Evolutionary conservation across 192 early-diverging fungal species (phyloP), one percentile per base, ranked within the genome.

Genomic region (Coemansia sp.): DNA sequence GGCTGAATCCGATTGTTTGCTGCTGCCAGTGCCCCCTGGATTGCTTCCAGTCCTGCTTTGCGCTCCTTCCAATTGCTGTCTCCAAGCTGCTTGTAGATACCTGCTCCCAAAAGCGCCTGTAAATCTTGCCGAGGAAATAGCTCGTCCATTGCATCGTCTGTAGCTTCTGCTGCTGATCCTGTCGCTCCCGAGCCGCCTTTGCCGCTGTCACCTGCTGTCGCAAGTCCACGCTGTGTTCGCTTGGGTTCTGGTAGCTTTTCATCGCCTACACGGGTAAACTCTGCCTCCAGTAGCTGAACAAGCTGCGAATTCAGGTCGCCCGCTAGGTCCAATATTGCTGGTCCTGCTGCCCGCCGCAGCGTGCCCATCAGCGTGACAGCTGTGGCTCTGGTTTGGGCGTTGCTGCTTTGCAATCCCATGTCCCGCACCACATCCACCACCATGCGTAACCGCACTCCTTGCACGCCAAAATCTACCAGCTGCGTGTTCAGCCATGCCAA

Each of bases 1-100:
- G 91, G 90, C 53, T 89, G 85, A 19, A 96, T 86, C 6, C 90
- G 80, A 49, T 91, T 86, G 68, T 93, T 91, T 20, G 91, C 82
- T 7, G 72, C 69, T 30, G 88, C 85, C 21, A 99, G 63, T 36
- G 93, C 85, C 2, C 61, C 82, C 18, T 82, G 71, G 8, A 97
- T 80, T 59, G 90, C 84, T 7, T 97, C 95, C 47, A 99, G 61
- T 1, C 79, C 97, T 36, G 91, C 93, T 63, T 97, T 95, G 44
- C 97, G 85, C 36, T 85, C 78, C 68, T 94, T 95, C 97, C 97
- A 99, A 50, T 92, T 87, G 46, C 81, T 79, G 70, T 96, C 89
- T 28, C 44, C 61, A 43, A 72, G 79, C 67, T 61, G 68, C 68
- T 57, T 81, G 30, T 90, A 68, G 3, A 92, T 46, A 8, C 79